These are phyloP conservation scores for Hyaloperonospora arabidopsidis DNA, from an alignment of 352 stramenopile genomes.

Conservation along the genomic window DNA sequence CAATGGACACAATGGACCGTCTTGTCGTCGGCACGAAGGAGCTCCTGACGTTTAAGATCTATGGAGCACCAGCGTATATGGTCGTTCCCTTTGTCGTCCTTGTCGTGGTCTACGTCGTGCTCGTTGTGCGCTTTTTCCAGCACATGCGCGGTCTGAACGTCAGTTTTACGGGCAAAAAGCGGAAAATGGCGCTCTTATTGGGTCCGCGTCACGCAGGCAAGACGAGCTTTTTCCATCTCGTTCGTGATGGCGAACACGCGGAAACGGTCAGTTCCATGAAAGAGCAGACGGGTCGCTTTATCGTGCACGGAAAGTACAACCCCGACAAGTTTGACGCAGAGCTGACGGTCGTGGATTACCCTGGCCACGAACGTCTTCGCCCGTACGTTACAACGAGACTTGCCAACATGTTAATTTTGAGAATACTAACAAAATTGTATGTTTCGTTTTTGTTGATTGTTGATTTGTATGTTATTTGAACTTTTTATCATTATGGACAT, in stretches of 20 bases:
- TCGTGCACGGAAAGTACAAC: conserved; percentile 61
- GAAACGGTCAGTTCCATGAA: conserved; percentile 85
- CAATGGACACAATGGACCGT: no score
- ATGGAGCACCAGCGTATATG: conserved; percentile 51
- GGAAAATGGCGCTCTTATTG: conserved; percentile 60
- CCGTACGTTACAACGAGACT: conserved; percentile 36
- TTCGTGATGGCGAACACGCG: conserved; percentile 55
- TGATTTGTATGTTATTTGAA: not conserved
- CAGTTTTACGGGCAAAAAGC: conserved; percentile 65
- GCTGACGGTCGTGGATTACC: conserved; percentile 73
- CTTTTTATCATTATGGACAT: conserved; percentile 27
- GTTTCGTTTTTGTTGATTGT: not conserved
- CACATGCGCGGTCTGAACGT: conserved; percentile 62
- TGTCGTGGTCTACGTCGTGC: conserved; percentile 41
- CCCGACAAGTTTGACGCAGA: conserved; percentile 59
- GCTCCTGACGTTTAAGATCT: conserved; percentile 39
- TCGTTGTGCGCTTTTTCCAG: conserved; percentile 50
- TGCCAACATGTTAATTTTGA: no score
- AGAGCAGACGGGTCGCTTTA: conserved; percentile 56
- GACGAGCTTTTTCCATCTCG: conserved; percentile 75
- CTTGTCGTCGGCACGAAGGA: conserved; percentile 11
- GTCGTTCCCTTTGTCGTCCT: conserved; percentile 41
- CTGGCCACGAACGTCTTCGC: conserved; percentile 72
- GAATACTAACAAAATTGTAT: not conserved
- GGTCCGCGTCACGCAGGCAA: conserved; percentile 66